phyloP scores from a whole-genome alignment of 1,139 yeast species.

The Sugiyamaella grinbergsii region DNA sequence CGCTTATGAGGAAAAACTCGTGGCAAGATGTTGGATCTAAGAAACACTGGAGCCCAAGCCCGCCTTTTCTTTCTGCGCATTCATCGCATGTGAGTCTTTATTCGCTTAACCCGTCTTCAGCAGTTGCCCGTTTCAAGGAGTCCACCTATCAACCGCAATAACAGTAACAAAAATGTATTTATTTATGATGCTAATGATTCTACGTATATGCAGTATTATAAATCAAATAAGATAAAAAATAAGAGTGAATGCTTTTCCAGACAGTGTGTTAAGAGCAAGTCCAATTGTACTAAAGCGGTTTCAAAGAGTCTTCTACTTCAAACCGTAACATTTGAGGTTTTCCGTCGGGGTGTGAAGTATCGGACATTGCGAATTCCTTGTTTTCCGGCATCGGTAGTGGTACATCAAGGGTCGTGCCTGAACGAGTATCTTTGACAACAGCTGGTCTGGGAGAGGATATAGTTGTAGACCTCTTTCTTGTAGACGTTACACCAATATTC shows the following conservation, averaged over 20 bases:
- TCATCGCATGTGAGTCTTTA: constrained; percentile 25
- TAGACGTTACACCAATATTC: neutral
- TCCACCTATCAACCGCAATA: constrained; percentile 6
- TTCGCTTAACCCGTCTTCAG: constrained; percentile 21
- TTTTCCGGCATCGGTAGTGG: neutral
- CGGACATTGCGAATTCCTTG: neutral
- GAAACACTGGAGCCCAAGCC: constrained; percentile 26
- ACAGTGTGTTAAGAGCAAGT: too few species aligned
- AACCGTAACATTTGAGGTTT: constrained; percentile 5
- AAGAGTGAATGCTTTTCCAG: neutral
- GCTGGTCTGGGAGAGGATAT: neutral
- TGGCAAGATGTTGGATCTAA: constrained; percentile 24
- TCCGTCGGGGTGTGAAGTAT: neutral
- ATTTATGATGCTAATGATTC: constrained; percentile 11
- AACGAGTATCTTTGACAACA: neutral
- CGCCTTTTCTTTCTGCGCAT: constrained; percentile 24
- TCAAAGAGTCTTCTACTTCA: constrained; percentile 3
- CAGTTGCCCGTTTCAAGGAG: constrained; percentile 21
- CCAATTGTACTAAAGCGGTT: neutral
- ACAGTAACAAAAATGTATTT: neutral
- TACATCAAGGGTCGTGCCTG: neutral
- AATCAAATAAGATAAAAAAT: too few species aligned
- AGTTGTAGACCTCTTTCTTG: neutral
- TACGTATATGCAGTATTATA: neutral
- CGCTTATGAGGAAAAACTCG: constrained; percentile 23